phyloP scores from a whole-genome alignment of 495 filamentous ascomycete species.

The Penicillium bialowiezense region DNA sequence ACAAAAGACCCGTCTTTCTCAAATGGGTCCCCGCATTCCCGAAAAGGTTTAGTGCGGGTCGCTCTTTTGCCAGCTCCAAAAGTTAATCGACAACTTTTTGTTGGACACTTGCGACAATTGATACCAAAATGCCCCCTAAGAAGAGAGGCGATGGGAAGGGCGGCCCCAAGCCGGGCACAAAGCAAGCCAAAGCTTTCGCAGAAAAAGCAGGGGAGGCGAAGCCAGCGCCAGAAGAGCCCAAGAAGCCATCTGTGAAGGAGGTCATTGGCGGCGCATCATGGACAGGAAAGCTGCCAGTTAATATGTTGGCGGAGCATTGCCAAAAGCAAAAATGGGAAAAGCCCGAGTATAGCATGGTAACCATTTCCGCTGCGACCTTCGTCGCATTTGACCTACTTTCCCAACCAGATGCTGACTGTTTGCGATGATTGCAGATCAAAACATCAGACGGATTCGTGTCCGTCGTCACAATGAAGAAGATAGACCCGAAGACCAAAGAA shows the following conservation, averaged over 20 bases:
- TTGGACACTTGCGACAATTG: background rate
- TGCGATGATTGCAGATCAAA: slow-evolving; percentile 38
- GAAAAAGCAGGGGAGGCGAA: slow-evolving; percentile 36
- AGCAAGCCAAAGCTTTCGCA: slow-evolving; percentile 43
- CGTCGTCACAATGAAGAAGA: slow-evolving; percentile 71
- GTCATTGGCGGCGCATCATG: slow-evolving; percentile 93
- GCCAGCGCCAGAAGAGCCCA: slow-evolving; percentile 53
- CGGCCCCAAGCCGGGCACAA: slow-evolving; percentile 44
- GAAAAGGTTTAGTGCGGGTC: slow-evolving; percentile 38
- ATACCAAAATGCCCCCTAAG: slow-evolving; percentile 39
- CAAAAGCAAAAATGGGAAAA: slow-evolving; percentile 94
- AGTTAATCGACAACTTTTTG: slow-evolving; percentile 6
- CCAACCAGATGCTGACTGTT: slow-evolving; percentile 11
- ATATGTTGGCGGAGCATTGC: slow-evolving; percentile 89
- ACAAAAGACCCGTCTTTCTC: background rate
- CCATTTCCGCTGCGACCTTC: background rate
- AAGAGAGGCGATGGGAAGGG: slow-evolving; percentile 42
- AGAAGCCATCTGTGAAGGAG: slow-evolving; percentile 77
- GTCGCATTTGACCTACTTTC: background rate
- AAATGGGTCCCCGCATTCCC: slow-evolving; percentile 27
- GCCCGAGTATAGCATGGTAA: slow-evolving; percentile 82
- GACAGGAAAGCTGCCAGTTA: slow-evolving; percentile 95
- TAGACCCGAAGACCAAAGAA: slow-evolving; percentile 82
- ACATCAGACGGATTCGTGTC: slow-evolving; percentile 65
- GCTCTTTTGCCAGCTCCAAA: slow-evolving; percentile 13